phyloP scores from a whole-genome alignment of 805 yeast genomes.

The Yamadazyma kitorensis region DNA sequence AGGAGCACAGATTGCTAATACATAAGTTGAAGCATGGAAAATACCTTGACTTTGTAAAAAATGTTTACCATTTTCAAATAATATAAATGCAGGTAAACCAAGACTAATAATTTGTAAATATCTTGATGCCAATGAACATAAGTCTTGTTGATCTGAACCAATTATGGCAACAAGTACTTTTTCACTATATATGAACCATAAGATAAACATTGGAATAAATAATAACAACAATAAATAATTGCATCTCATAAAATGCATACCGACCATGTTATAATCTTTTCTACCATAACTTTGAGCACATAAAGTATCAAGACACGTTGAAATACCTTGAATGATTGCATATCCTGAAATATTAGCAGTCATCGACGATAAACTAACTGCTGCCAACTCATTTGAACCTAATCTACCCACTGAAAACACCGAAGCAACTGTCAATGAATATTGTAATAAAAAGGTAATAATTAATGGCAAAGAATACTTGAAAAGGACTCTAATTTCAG shows the following conservation, averaged over 20 bases:
- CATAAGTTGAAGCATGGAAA: slow-evolving; percentile 77
- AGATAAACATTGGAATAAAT: slow-evolving; percentile 51
- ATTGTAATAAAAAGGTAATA: slow-evolving; percentile 65
- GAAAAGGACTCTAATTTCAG: slow-evolving; percentile 39
- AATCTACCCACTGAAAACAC: slow-evolving; percentile 75
- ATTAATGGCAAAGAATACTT: slow-evolving; percentile 55
- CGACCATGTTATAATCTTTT: slow-evolving; percentile 60
- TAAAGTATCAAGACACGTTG: slow-evolving; percentile 76
- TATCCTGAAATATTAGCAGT: slow-evolving; percentile 75
- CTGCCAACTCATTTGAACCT: slow-evolving; percentile 70
- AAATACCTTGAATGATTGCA: slow-evolving; percentile 71
- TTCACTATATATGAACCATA: slow-evolving; percentile 62
- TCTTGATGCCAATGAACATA: slow-evolving; percentile 48
- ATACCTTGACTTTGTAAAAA: slow-evolving; percentile 75
- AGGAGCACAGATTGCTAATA: slow-evolving; percentile 69
- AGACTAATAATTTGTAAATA: slow-evolving; percentile 55
- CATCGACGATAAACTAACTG: slow-evolving; percentile 73
- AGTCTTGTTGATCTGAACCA: slow-evolving; percentile 21
- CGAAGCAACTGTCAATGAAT: slow-evolving; percentile 71
- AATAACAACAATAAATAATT: slow-evolving; percentile 50
- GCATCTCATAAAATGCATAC: slow-evolving; percentile 67
- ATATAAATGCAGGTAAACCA: slow-evolving; percentile 72
- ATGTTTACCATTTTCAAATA: slow-evolving; percentile 71
- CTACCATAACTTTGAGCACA: slow-evolving; percentile 80
- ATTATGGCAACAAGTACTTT: slow-evolving; percentile 37